A percentile compares a stretch with the other conserved stretches of the same genome.
These are phyloP conservation scores for Phytophthora multivora DNA, from an alignment of 352 stramenopile genomes.

Conservation along the genomic window DNA sequence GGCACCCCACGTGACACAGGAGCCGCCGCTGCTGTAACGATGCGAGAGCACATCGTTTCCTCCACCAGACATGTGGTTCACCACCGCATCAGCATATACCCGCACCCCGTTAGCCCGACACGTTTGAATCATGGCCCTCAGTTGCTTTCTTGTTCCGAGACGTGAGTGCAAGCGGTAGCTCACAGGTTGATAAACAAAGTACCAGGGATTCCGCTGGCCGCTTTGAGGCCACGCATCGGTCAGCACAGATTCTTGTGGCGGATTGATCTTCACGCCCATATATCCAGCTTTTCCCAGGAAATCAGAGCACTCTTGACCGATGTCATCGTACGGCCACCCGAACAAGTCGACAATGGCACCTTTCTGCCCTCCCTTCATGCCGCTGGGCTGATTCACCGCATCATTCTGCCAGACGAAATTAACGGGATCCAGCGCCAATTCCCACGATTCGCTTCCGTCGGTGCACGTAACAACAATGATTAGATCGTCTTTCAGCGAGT, in stretches of 20 bases:
- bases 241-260: slow-evolving; percentile 61
- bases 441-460: slow-evolving; percentile 15
- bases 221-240: slow-evolving; percentile 44
- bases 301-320: slow-evolving; percentile 60
- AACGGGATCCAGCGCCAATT: slow-evolving; percentile 52
- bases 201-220: slow-evolving; percentile 68
- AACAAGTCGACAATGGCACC: slow-evolving; percentile 76
- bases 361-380: slow-evolving; percentile 52
- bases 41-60: slow-evolving; percentile 55
- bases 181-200: slow-evolving; percentile 70
- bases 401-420: slow-evolving; percentile 72
- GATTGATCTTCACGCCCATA: slow-evolving; percentile 75
- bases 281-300: slow-evolving; percentile 72
- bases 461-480: slow-evolving; percentile 40
- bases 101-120: slow-evolving; percentile 65
- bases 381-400: slow-evolving; percentile 33
- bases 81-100: slow-evolving; percentile 63
- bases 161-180: slow-evolving; percentile 66
- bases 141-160: slow-evolving; percentile 51
- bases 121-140: slow-evolving; percentile 69
- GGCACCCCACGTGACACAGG: slow-evolving; percentile 42
- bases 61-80: slow-evolving; percentile 61
- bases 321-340: slow-evolving; percentile 68
- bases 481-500: slow-evolving; percentile 35
- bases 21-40: slow-evolving; percentile 23